Evolutionary conservation across 2,329 filamentous ascomycete genomes (phyloP).

Genomic region (Alternaria brassicicola): DNA sequence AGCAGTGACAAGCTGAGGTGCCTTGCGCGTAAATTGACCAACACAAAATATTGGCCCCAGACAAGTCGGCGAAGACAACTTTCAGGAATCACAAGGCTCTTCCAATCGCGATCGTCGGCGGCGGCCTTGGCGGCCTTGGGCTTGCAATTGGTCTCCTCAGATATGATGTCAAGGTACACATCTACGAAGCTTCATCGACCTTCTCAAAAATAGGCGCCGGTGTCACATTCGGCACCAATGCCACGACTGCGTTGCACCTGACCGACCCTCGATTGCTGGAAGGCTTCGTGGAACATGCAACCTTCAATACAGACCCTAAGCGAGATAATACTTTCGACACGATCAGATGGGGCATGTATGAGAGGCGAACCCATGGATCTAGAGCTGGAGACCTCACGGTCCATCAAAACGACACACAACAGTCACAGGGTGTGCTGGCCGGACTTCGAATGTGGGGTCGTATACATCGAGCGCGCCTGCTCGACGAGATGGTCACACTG

Average conservation of each 20-base stretch:
- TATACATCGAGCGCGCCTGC: conserved; percentile 32
- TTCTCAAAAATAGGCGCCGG: conserved; percentile 41
- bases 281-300: conserved; percentile 35
- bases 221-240: conserved; percentile 36
- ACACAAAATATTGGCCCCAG: neutral
- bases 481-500: conserved; percentile 30
- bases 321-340: conserved; percentile 21
- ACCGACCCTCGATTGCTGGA: conserved; percentile 28
- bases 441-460: conserved; percentile 24
- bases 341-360: conserved; percentile 25
- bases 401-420: conserved; percentile 19
- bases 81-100: conserved; percentile 4
- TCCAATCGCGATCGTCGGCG: conserved; percentile 38
- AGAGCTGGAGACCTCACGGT: conserved; percentile 28
- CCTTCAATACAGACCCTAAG: conserved; percentile 26
- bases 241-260: conserved; percentile 29
- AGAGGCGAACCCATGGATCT: conserved; percentile 10
- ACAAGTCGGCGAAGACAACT: neutral
- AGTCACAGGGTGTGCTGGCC: conserved; percentile 5
- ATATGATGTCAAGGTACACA: conserved; percentile 28
- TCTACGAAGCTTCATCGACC: conserved; percentile 34
- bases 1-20: neutral
- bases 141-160: conserved; percentile 38
- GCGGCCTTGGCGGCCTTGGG: conserved; percentile 38
- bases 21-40: neutral